These are phyloP conservation scores for Fusarium burgessii DNA, from an alignment of 2,329 filamentous ascomycete species.

Conservation along the genomic window DNA sequence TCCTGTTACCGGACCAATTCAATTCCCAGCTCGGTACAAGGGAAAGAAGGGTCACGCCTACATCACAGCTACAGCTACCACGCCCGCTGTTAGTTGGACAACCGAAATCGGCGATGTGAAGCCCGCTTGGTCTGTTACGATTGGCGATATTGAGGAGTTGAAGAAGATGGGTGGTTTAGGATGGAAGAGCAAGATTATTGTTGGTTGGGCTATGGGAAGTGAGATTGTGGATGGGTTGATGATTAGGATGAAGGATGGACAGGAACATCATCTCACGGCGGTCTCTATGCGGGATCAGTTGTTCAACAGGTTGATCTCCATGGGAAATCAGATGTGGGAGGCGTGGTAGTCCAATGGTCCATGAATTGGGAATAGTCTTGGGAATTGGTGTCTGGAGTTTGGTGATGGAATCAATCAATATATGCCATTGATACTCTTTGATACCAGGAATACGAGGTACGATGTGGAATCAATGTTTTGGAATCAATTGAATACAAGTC, in stretches of 20 bases:
- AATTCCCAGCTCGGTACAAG: slow-evolving; percentile 78
- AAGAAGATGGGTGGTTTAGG: slow-evolving; percentile 85
- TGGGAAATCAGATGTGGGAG: slow-evolving; percentile 88
- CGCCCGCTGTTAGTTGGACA: slow-evolving; percentile 75
- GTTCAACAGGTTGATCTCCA: slow-evolving; percentile 82
- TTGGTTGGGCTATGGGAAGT: slow-evolving; percentile 80
- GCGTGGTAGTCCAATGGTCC: slow-evolving; percentile 63
- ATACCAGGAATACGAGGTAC: slow-evolving; percentile 18
- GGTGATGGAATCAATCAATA: slow-evolving; percentile 4
- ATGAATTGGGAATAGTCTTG: background rate
- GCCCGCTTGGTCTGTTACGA: slow-evolving; percentile 76
- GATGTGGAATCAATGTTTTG: slow-evolving; percentile 23
- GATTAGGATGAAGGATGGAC: slow-evolving; percentile 69
- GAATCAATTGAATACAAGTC: background rate
- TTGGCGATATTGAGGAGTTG: slow-evolving; percentile 77
- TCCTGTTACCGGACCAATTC: slow-evolving; percentile 73
- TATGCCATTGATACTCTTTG: background rate
- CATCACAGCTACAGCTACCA: slow-evolving; percentile 74
- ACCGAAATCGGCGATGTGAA: slow-evolving; percentile 66
- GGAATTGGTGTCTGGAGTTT: slow-evolving; percentile 15
- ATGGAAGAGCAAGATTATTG: slow-evolving; percentile 86
- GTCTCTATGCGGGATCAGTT: slow-evolving; percentile 79
- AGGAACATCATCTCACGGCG: slow-evolving; percentile 74
- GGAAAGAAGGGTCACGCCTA: slow-evolving; percentile 80
- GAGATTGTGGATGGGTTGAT: slow-evolving; percentile 82